Conservation (phyloP, 1,284 basidiomycete species). For the Vanrija humicola region DNA sequence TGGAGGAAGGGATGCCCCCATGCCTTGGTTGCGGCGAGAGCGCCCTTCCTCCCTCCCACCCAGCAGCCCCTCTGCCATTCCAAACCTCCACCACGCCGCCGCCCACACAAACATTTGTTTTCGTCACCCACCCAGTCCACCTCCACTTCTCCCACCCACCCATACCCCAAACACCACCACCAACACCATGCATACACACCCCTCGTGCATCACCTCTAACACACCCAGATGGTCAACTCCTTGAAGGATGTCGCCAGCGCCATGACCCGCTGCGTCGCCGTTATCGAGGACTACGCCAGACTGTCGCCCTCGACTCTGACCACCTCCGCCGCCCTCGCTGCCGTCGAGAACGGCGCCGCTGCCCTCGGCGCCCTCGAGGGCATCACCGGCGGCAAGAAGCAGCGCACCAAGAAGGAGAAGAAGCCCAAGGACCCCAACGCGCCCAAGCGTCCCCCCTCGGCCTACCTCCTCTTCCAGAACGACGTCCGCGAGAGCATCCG, state of each 20-base stretch:
- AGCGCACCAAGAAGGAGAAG: conserved; percentile 44
- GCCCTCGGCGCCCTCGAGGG: conserved; percentile 21
- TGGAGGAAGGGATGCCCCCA: too few species aligned
- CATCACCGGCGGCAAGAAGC: conserved; percentile 25
- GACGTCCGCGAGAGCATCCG: conserved; percentile 64
- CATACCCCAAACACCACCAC: neutral
- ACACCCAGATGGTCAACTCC: conserved; percentile 45
- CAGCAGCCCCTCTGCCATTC: neutral
- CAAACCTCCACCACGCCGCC: neutral
- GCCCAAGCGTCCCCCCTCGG: conserved; percentile 88
- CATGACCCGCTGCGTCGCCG: conserved; percentile 43
- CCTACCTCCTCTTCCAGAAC: conserved; percentile 95
- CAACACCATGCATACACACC: neutral
- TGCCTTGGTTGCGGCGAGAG: neutral
- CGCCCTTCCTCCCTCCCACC: neutral
- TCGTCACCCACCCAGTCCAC: neutral
- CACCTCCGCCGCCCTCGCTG: conserved; percentile 17
- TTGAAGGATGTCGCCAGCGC: conserved; percentile 47
- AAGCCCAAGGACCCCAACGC: conserved; percentile 80
- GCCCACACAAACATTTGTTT: neutral
- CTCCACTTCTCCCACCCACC: neutral
- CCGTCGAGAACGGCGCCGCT: conserved; percentile 13
- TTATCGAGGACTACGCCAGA: conserved; percentile 47
- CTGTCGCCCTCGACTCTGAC: conserved; percentile 34
- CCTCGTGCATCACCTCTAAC: neutral